Conservation (phyloP, 768 basidiomycete genomes). For the Mycena metata region DNA sequence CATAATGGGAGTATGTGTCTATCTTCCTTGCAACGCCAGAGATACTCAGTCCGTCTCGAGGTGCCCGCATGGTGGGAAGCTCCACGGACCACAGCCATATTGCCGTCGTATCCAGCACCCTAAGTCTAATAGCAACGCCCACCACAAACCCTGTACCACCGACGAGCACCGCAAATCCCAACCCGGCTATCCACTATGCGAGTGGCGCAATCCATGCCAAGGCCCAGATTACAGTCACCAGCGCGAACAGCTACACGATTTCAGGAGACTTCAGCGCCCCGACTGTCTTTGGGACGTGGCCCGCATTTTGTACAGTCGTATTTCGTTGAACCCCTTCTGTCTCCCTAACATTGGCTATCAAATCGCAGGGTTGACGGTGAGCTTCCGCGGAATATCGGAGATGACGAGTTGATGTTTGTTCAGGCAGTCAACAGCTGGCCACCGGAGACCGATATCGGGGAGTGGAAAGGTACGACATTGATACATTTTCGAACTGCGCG, state of each 20-base stretch:
- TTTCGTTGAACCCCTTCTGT: neutral
- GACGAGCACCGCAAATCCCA: conserved; percentile 55
- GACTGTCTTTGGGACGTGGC: conserved; percentile 58
- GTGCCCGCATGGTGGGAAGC: conserved; percentile 59
- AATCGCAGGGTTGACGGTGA: conserved; percentile 48
- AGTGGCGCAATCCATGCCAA: conserved; percentile 60
- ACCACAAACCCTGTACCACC: conserved; percentile 54
- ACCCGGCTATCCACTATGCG: conserved; percentile 59
- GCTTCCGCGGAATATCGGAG: neutral
- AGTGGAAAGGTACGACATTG: conserved; percentile 52
- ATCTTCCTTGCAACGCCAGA: neutral
- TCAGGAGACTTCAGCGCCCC: conserved; percentile 60
- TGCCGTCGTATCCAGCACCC: conserved; percentile 51
- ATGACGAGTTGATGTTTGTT: neutral
- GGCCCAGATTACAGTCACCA: conserved; percentile 57
- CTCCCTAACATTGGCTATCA: neutral
- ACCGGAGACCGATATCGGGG: conserved; percentile 59
- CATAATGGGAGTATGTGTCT: conserved; percentile 57
- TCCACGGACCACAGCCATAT: conserved; percentile 57
- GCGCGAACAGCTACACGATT: conserved; percentile 52
- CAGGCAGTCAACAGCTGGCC: conserved; percentile 59
- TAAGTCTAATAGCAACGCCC: conserved; percentile 58
- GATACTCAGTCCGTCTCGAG: conserved; percentile 36
- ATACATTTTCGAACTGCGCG: neutral
- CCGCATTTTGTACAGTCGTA: conserved; percentile 56